These are phyloP conservation scores for Nicotiana noctiflora DNA, from an alignment of 257 asterid species.

Conservation along the genomic window DNA sequence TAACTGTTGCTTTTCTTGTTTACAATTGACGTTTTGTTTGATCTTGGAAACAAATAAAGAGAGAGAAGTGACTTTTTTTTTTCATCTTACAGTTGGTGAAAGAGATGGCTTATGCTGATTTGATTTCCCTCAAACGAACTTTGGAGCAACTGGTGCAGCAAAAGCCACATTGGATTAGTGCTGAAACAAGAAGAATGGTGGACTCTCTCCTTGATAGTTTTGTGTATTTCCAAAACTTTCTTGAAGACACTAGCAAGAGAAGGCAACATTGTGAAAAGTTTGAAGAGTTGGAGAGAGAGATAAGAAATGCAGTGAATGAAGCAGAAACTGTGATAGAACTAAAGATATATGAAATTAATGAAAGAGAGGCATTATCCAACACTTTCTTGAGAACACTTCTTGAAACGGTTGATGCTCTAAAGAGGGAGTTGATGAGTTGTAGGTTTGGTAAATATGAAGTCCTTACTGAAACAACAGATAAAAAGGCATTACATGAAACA, in stretches of 20 bases:
- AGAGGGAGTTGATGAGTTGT: too few relatives aligned
- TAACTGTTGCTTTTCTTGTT: too few relatives aligned
- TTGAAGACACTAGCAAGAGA: not conserved
- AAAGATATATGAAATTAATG: not conserved
- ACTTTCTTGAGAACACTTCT: too few relatives aligned
- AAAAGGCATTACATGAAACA: too few relatives aligned
- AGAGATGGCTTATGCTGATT: not conserved
- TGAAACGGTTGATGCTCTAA: too few relatives aligned
- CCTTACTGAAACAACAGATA: too few relatives aligned
- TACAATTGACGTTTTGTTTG: too few relatives aligned
- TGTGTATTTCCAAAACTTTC: not conserved
- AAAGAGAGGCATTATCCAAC: too few relatives aligned
- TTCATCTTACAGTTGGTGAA: not conserved
- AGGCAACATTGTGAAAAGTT: not conserved
- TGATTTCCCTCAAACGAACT: not conserved
- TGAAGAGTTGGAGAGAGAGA: not conserved
- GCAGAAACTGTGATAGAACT: not conserved
- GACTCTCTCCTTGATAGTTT: not conserved
- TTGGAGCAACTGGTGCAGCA: not conserved
- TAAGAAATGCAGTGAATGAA: not conserved
- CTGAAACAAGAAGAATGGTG: not conserved
- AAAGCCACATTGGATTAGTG: not conserved
- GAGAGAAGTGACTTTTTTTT: too few relatives aligned
- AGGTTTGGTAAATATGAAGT: too few relatives aligned
- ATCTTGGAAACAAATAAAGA: too few relatives aligned